Conservation (phyloP, 1,284 basidiomycete genomes). For the Boletellus deceptivus region DNA sequence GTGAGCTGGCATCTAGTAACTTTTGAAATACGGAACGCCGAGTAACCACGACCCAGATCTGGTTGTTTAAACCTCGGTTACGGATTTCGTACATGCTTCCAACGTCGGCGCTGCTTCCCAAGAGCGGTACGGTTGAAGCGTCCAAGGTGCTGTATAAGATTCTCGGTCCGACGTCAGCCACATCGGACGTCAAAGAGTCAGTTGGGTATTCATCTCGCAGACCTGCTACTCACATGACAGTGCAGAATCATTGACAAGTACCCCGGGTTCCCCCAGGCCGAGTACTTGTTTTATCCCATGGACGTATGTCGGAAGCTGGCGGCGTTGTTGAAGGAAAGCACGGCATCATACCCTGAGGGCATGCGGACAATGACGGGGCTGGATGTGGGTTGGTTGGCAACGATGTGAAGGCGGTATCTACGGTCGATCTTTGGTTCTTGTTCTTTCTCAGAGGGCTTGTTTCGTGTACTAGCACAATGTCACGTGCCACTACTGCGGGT, state of each 20-base stretch:
- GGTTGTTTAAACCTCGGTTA: slow-evolving; percentile 88
- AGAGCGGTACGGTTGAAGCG: slow-evolving; percentile 58
- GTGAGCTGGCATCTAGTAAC: slow-evolving; percentile 42
- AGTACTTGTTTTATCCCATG: slow-evolving; percentile 75
- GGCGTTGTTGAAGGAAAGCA: slow-evolving; percentile 68
- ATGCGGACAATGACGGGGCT: slow-evolving; percentile 75
- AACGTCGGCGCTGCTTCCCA: slow-evolving; percentile 55
- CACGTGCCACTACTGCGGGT: slow-evolving; percentile 17
- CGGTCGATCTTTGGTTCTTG: too few species aligned
- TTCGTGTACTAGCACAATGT: slow-evolving; percentile 30
- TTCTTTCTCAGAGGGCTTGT: too few species aligned
- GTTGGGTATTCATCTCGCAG: slow-evolving; percentile 18
- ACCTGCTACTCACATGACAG: slow-evolving; percentile 2
- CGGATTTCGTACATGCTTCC: slow-evolving; percentile 68
- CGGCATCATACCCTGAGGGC: slow-evolving; percentile 66
- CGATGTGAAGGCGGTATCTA: slow-evolving; percentile 10
- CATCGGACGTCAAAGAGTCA: slow-evolving; percentile 56
- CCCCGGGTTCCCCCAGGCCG: slow-evolving; percentile 81
- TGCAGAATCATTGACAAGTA: slow-evolving; percentile 59
- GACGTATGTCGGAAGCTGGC: slow-evolving; percentile 67
- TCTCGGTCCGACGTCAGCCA: slow-evolving; percentile 51
- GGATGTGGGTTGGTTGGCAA: slow-evolving; percentile 73
- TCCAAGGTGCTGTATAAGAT: slow-evolving; percentile 79
- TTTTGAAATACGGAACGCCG: neutral
- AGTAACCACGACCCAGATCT: slow-evolving; percentile 50